phyloP scores from a whole-genome alignment of 2,329 filamentous ascomycete species.

The Ophiostoma tasmaniense region DNA sequence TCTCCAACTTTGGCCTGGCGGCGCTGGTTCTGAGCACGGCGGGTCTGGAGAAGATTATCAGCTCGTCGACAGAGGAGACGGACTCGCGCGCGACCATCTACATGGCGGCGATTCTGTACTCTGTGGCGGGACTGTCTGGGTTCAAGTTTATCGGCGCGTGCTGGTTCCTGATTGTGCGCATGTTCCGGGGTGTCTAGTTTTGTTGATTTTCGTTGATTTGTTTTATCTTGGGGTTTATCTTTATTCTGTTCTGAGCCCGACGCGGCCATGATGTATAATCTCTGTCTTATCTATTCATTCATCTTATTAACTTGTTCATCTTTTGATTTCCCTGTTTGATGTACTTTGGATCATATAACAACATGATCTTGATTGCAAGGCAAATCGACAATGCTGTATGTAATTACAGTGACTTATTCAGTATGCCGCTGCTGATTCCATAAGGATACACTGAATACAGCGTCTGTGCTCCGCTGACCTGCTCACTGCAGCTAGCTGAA shows the following conservation, averaged over 20 bases:
- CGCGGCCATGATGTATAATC: neutral
- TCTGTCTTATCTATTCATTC: neutral
- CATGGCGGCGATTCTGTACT: slow-evolving; percentile 80
- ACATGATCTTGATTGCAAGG: no score
- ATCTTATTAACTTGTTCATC: neutral
- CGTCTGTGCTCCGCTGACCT: no score
- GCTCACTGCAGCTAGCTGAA: no score
- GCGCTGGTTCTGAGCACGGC: slow-evolving; percentile 82
- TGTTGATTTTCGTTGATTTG: neutral
- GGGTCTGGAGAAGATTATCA: slow-evolving; percentile 62
- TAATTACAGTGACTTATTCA: no score
- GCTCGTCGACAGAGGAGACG: slow-evolving; percentile 37
- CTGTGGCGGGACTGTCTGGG: slow-evolving; percentile 70
- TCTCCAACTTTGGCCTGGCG: slow-evolving; percentile 82
- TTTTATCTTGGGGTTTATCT: no score
- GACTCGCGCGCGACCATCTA: slow-evolving; percentile 62
- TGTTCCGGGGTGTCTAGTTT: slow-evolving; percentile 63
- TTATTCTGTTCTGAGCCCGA: neutral
- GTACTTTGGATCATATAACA: no score
- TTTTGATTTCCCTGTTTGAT: no score
- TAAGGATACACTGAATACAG: no score
- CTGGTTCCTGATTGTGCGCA: slow-evolving; percentile 85
- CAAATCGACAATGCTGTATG: no score
- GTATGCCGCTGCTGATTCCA: no score
- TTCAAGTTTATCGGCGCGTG: slow-evolving; percentile 83